These are phyloP conservation scores for Tylopilus rubrobrunneus DNA, from an alignment of 768 basidiomycete species.

Conservation along the genomic window DNA sequence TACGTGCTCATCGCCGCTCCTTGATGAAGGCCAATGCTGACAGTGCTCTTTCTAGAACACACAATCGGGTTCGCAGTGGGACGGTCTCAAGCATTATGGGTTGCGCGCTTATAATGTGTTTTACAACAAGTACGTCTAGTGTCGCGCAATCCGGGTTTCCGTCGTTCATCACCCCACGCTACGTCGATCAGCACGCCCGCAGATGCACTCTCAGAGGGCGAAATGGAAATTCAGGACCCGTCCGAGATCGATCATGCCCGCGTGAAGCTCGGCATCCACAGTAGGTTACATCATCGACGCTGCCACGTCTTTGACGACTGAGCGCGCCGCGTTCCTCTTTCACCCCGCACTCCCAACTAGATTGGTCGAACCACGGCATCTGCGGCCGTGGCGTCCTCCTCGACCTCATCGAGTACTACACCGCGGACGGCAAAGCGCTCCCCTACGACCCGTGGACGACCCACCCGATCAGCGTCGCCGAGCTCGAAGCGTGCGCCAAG, in stretches of 20 bases:
- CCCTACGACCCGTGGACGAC: slow-evolving; percentile 66
- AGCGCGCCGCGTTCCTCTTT: not conserved
- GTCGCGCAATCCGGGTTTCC: not conserved
- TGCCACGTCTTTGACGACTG: not conserved
- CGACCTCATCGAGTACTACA: slow-evolving; percentile 56
- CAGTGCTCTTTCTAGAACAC: slow-evolving; percentile 45
- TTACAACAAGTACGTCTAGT: slow-evolving; percentile 52
- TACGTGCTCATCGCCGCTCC: slow-evolving; percentile 16
- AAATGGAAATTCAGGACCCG: slow-evolving; percentile 47
- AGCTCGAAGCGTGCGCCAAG: slow-evolving; percentile 56
- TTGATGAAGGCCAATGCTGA: not conserved
- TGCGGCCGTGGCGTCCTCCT: slow-evolving; percentile 66
- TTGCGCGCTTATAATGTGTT: slow-evolving; percentile 49
- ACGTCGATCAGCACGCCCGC: slow-evolving; percentile 37
- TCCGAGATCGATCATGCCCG: slow-evolving; percentile 42
- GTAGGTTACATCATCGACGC: slow-evolving; percentile 35
- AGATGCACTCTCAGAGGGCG: slow-evolving; percentile 40
- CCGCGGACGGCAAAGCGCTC: slow-evolving; percentile 34
- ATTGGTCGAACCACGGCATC: slow-evolving; percentile 70
- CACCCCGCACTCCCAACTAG: slow-evolving; percentile 27
- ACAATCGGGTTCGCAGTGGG: slow-evolving; percentile 71
- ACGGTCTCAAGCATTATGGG: slow-evolving; percentile 60
- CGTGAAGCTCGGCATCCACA: slow-evolving; percentile 62
- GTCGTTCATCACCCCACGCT: not conserved
- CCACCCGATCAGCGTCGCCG: slow-evolving; percentile 47